phyloP scores from a whole-genome alignment of 306 rosid species.

The Cucurbita argyrosperma region DNA sequence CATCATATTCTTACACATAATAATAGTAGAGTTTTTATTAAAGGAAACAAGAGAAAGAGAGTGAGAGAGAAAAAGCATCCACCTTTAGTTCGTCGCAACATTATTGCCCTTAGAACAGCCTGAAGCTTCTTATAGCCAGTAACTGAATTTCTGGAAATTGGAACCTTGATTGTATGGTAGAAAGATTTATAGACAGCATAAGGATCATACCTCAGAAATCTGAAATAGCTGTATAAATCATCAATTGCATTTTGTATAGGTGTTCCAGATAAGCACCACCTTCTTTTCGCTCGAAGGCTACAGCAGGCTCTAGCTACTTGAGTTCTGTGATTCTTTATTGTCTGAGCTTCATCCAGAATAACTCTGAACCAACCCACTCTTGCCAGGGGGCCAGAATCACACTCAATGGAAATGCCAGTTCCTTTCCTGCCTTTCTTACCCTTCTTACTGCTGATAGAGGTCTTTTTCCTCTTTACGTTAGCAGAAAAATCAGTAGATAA shows the following conservation, averaged over 20 bases:
- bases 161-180: conserved; percentile 71
- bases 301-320: conserved; percentile 99
- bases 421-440: conserved; percentile 68
- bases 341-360: conserved; percentile 95
- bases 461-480: conserved; percentile 60
- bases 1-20: not conserved
- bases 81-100: conserved; percentile 99
- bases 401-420: conserved; percentile 40
- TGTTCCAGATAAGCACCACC: conserved; percentile 99
- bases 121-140: conserved; percentile 97
- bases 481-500: conserved; percentile 44
- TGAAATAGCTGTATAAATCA: conserved; percentile 89
- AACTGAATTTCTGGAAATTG: conserved; percentile 65
- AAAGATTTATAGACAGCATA: conserved; percentile 83
- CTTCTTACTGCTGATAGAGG: conserved; percentile 31
- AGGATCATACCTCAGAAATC: conserved; percentile 91
- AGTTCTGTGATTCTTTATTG: conserved; percentile 97
- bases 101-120: conserved; percentile 93
- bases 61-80: not conserved
- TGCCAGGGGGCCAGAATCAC: conserved; percentile 65
- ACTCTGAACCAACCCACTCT: conserved; percentile 92
- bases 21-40: not conserved
- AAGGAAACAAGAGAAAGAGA: not conserved
- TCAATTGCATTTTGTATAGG: conserved; percentile 92
- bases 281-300: conserved; percentile 88